Conservation (phyloP, 768 basidiomycete genomes). For the Russula sp. region DNA sequence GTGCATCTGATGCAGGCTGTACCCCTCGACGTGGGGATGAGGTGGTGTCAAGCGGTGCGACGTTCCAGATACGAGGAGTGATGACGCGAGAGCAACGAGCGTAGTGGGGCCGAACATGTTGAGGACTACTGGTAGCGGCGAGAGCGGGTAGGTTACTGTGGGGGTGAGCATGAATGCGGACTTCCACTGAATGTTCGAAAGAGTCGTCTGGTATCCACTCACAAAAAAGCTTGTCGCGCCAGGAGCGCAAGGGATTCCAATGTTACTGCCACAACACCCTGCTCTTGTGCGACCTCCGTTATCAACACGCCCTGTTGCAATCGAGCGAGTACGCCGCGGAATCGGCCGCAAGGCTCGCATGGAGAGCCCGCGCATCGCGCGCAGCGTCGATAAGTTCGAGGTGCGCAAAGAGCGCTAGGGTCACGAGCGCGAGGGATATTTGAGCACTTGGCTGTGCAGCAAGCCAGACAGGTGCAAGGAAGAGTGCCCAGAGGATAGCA, state of each 20-base stretch:
- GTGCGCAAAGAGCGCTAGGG: constrained; percentile 65
- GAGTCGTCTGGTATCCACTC: constrained; percentile 89
- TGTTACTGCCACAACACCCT: not conserved
- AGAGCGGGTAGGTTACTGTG: constrained; percentile 65
- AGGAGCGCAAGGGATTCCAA: constrained; percentile 76
- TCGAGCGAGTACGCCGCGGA: constrained; percentile 44
- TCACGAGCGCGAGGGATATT: constrained; percentile 60
- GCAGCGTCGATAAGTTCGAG: constrained; percentile 80
- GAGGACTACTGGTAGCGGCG: constrained; percentile 66
- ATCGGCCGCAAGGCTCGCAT: constrained; percentile 48
- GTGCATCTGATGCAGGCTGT: not conserved
- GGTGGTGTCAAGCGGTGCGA: constrained; percentile 49
- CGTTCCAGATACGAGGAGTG: constrained; percentile 80
- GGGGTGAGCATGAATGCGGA: constrained; percentile 79
- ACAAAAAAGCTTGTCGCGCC: constrained; percentile 75
- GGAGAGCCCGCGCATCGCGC: constrained; percentile 61
- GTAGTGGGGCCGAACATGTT: constrained; percentile 78
- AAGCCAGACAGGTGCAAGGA: constrained; percentile 59
- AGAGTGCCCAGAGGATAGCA: constrained; percentile 72
- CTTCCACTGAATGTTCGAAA: constrained; percentile 95
- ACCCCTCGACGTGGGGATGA: not conserved
- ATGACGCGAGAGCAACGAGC: constrained; percentile 61
- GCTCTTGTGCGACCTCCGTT: not conserved
- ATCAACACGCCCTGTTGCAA: constrained; percentile 30
- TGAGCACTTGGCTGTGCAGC: constrained; percentile 82